Percentiles rank a stretch among this genome's conserved stretches.
Conservation (phyloP, 306 rosid species). For the Castanea mollissima region DNA sequence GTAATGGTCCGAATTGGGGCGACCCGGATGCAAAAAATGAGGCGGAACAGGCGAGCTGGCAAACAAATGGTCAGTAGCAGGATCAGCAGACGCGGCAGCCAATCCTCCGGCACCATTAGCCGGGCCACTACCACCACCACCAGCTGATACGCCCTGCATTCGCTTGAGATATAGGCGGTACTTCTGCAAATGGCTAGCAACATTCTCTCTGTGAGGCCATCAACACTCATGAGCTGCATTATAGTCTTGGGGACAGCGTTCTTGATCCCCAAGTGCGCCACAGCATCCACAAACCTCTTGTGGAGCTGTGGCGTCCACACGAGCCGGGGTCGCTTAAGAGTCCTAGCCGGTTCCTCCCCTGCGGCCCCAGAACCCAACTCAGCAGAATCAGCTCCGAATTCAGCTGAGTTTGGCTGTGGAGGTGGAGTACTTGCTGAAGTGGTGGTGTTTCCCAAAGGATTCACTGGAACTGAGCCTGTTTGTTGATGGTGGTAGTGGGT, state of each 20-base stretch:
- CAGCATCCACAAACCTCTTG: constrained; percentile 92
- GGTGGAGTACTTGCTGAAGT: constrained; percentile 35
- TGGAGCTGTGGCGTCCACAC: constrained; percentile 99
- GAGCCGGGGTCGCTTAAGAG: constrained; percentile 91
- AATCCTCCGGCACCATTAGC: constrained; percentile 35
- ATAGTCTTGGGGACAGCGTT: constrained; percentile 97
- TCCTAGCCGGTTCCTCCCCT: constrained; percentile 89
- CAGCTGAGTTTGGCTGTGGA: constrained; percentile 64
- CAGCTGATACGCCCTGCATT: constrained; percentile 81
- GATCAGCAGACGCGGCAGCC: constrained; percentile 34
- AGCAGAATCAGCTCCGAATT: constrained; percentile 76
- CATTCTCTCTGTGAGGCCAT: constrained; percentile 96
- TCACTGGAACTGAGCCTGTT: too few species aligned
- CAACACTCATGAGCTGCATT: constrained; percentile 99
- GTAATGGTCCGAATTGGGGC: constrained; percentile 80
- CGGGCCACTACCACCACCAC: constrained; percentile 29
- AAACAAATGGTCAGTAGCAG: constrained; percentile 84
- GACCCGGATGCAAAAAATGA: constrained; percentile 71
- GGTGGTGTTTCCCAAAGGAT: constrained; percentile 27
- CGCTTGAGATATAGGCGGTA: constrained; percentile 92
- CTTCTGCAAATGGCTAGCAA: constrained; percentile 92
- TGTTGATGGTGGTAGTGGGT: constrained; percentile 25
- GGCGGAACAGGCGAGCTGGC: constrained; percentile 93
- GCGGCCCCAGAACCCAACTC: constrained; percentile 81
- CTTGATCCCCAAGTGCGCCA: constrained; percentile 89